Conservation (phyloP, 768 basidiomycete species). For the Suillus fuscotomentosus region DNA sequence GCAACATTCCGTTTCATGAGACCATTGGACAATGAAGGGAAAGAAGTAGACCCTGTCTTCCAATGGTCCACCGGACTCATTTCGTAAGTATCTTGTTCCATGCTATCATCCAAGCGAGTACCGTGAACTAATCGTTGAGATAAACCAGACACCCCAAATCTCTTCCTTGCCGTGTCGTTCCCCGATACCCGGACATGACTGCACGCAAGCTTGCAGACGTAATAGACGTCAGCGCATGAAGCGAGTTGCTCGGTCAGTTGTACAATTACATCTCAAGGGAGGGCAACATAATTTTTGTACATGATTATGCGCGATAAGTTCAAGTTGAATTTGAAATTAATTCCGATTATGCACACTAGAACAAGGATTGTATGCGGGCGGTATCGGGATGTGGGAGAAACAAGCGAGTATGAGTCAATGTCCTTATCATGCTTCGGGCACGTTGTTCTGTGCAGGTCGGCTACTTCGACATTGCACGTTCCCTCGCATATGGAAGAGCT, state of each 20-base stretch:
- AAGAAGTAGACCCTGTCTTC: slow-evolving; percentile 23
- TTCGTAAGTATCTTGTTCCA: slow-evolving; percentile 21
- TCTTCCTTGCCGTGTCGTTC: slow-evolving; percentile 27
- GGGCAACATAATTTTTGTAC: not conserved
- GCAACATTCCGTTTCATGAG: slow-evolving; percentile 30
- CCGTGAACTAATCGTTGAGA: slow-evolving; percentile 5
- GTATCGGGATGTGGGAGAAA: not conserved
- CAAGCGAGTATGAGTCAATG: not conserved
- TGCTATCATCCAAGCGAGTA: not conserved
- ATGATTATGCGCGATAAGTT: not conserved
- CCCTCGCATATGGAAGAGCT: not conserved
- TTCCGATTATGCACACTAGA: not conserved
- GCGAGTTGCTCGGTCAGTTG: not conserved
- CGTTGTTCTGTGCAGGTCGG: not conserved
- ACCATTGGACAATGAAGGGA: slow-evolving; percentile 23
- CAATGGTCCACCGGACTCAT: slow-evolving; percentile 27
- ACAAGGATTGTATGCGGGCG: not conserved
- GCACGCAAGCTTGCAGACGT: slow-evolving; percentile 15
- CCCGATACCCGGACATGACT: slow-evolving; percentile 17
- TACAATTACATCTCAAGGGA: not conserved
- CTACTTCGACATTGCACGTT: not conserved
- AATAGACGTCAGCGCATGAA: slow-evolving; percentile 14
- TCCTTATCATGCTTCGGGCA: not conserved
- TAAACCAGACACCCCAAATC: slow-evolving; percentile 25
- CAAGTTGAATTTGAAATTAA: not conserved